These are phyloP conservation scores for Anthoceros angustus DNA, from an alignment of 225 moss, liverwort and hornwort species.

Conservation along the genomic window DNA sequence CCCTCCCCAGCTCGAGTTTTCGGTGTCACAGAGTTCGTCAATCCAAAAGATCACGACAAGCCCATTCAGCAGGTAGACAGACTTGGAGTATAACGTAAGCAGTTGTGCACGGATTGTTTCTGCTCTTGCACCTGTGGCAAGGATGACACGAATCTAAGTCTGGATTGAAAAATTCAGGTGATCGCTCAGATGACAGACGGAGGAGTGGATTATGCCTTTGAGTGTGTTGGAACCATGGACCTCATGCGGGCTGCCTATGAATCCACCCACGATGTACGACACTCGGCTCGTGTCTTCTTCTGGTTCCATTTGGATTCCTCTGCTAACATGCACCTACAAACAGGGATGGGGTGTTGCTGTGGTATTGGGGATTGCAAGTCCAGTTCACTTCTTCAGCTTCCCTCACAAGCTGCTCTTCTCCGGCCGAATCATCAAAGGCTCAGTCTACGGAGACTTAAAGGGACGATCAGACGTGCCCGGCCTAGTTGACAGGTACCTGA, in stretches of 20 bases:
- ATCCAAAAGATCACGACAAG: conserved; percentile 30
- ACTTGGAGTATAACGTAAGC: neutral
- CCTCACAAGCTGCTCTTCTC: conserved; percentile 26
- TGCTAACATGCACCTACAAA: neutral
- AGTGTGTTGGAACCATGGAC: conserved; percentile 55
- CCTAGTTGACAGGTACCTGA: conserved; percentile 61
- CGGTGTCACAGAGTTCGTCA: conserved; percentile 71
- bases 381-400: conserved; percentile 26
- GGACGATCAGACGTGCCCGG: conserved; percentile 49
- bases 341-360: conserved; percentile 69
- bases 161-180: conserved; percentile 20
- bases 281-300: neutral
- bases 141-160: too few relatives aligned
- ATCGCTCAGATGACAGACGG: conserved; percentile 55
- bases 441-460: conserved; percentile 66
- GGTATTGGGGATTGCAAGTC: conserved; percentile 43
- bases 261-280: conserved; percentile 44
- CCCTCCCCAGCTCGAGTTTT: conserved; percentile 38
- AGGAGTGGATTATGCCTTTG: conserved; percentile 86
- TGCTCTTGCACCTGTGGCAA: too few relatives aligned
- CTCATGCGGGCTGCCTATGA: conserved; percentile 61
- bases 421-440: conserved; percentile 50
- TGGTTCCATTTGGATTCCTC: neutral
- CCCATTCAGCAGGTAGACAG: conserved; percentile 52
- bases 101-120: neutral